phyloP scores from a whole-genome alignment of 768 basidiomycete genomes.

The Mycena rebaudengoi region DNA sequence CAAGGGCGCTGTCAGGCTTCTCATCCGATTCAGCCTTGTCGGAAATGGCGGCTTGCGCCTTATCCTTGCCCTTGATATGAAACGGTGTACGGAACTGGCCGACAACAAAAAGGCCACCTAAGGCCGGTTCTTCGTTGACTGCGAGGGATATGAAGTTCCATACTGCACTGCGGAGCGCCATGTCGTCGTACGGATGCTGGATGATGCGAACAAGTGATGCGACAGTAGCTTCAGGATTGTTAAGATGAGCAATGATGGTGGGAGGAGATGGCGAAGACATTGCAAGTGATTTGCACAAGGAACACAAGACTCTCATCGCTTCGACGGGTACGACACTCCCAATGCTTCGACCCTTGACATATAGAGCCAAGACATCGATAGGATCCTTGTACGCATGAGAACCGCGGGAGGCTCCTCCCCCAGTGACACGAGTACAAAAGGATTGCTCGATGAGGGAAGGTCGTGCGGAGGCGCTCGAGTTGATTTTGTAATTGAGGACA shows the following conservation, averaged over 20 bases:
- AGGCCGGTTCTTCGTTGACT: conserved; percentile 87
- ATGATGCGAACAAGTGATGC: conserved; percentile 74
- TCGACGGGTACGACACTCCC: conserved; percentile 70
- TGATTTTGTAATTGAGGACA: conserved; percentile 72
- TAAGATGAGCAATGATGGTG: conserved; percentile 80
- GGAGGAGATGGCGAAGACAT: conserved; percentile 67
- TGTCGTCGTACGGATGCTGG: conserved; percentile 83
- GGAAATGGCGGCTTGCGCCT: conserved; percentile 47
- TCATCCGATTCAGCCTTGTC: conserved; percentile 42
- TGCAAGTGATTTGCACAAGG: conserved; percentile 73
- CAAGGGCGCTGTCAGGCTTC: conserved; percentile 67
- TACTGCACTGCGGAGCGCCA: conserved; percentile 72
- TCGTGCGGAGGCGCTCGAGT: conserved; percentile 47
- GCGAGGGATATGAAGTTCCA: conserved; percentile 88
- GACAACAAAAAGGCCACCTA: conserved; percentile 80
- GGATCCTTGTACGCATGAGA: conserved; percentile 65
- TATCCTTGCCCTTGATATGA: conserved; percentile 49
- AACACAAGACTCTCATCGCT: conserved; percentile 71
- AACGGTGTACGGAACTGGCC: conserved; percentile 69
- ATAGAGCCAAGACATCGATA: conserved; percentile 76
- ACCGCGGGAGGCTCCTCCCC: conserved; percentile 55
- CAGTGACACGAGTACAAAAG: conserved; percentile 69
- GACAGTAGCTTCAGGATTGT: conserved; percentile 78
- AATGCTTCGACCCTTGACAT: conserved; percentile 71
- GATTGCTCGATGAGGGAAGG: conserved; percentile 80